Base-by-base conservation (phyloP, 441 rosid genomes). In the Eutrema salsugineum region DNA sequence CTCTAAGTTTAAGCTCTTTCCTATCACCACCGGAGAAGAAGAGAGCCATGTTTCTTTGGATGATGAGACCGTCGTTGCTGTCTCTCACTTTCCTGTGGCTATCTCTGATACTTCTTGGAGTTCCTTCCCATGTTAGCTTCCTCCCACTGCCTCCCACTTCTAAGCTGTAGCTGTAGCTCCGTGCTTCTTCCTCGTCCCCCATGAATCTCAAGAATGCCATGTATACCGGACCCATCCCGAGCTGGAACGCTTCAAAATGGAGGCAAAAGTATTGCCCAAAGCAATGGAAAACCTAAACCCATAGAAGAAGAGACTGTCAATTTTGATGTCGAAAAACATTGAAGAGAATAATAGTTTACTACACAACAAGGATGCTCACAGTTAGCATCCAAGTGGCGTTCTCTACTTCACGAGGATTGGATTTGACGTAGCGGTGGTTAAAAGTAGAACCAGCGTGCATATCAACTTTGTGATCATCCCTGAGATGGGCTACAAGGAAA, bases 201-300 rank as follows among this genome's bases (percentile, higher is more conserved):
- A 93, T 91, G 79, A 93, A 93, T 30, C 98, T 93, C 63, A 91
- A 86, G 81, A 93, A 91, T 9, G 98, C 98, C 97, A 93, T 93
- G 79, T 91, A 93, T 4, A 93, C 98, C 0, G 98, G 97, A 53
- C 93, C 94, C 92, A 86, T 84, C 38, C 97, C 97, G 0, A 93
- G 92, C 86, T 93, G 98, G 79, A 91, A 91, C 43, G 98, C 98
- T 63, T 93, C 98, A 14, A 93, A 93, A 74, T 93, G 97, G 62
- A 93, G 97, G 78, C 98, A 93, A 66, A 93, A 93, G 76, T 93
- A 93, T 58, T 93, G 94, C 59, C 98, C 98, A 71, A 87, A 93
- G 77, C 98, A 93, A 73, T 91, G 87, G 68, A 93, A 93, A 10
- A 93, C 98, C 98, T 93, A 68, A 53, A 27, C 19, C 28, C 12